Evolutionary conservation across 768 basidiomycete genomes (phyloP).

Genomic region (Boletus subparvulus): DNA sequence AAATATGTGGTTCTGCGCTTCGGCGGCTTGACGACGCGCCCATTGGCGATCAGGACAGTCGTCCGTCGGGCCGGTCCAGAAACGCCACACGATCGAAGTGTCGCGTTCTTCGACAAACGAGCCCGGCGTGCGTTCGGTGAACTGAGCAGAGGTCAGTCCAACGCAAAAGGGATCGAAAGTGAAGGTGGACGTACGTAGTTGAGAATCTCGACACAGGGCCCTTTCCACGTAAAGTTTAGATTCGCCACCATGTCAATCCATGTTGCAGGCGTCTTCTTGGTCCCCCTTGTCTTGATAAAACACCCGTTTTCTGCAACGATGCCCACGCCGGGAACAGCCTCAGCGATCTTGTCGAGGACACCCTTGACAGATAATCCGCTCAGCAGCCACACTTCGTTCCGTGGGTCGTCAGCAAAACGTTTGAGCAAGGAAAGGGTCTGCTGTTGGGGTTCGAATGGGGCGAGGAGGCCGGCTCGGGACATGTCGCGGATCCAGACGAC

Average conservation of each 20-base stretch:
- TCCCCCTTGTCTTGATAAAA: constrained; percentile 61
- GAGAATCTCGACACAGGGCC: constrained; percentile 76
- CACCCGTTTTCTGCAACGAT: constrained; percentile 91
- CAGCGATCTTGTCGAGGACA: constrained; percentile 61
- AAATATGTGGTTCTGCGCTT: constrained; percentile 91
- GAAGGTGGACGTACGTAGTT: constrained; percentile 61
- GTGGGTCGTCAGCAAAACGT: constrained; percentile 56
- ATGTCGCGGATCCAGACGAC: constrained; percentile 71
- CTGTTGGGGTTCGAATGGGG: constrained; percentile 41
- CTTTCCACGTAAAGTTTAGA: constrained; percentile 80
- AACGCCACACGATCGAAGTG: constrained; percentile 82
- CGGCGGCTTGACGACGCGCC: constrained; percentile 84
- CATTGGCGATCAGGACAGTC: constrained; percentile 66
- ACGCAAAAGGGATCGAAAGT: neutral
- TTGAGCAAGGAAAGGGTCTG: constrained; percentile 50
- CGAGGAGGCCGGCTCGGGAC: constrained; percentile 43
- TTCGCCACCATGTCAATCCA: constrained; percentile 85
- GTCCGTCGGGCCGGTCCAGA: constrained; percentile 59
- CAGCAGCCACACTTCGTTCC: constrained; percentile 80
- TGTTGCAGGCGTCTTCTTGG: constrained; percentile 30
- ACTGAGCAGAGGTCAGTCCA: constrained; percentile 43
- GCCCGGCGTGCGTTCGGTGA: constrained; percentile 85
- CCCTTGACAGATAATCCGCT: constrained; percentile 69
- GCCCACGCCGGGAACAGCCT: constrained; percentile 63
- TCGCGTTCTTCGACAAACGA: constrained; percentile 83